Percentiles rank a stretch among this genome's conserved stretches.
Conservation (phyloP, 2,329 filamentous ascomycete genomes). For the Ascocoryne sarcoides region DNA sequence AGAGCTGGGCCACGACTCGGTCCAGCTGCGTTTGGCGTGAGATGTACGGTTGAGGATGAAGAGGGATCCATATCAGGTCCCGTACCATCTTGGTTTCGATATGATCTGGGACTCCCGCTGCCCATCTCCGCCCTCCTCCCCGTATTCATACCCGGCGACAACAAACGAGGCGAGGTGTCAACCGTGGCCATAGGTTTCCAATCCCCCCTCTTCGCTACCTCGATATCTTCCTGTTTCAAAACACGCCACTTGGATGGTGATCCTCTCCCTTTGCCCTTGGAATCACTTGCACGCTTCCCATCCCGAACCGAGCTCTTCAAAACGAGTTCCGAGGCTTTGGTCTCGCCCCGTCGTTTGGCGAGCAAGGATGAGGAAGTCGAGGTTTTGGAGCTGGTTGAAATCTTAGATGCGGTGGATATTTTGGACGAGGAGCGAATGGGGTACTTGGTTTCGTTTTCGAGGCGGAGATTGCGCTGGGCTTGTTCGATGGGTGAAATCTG, state of each 20-base stretch:
- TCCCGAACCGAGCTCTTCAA: conserved; percentile 13
- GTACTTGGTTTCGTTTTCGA: neutral
- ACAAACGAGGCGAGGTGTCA: neutral
- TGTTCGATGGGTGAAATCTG: neutral
- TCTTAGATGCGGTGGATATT: conserved; percentile 8
- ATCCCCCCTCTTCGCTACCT: conserved; percentile 17
- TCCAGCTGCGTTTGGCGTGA: neutral
- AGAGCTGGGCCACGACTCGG: neutral
- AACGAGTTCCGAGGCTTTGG: conserved; percentile 39
- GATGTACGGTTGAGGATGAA: too few species aligned
- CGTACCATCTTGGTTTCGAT: neutral
- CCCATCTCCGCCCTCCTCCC: neutral
- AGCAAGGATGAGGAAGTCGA: conserved; percentile 36
- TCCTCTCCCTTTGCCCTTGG: neutral
- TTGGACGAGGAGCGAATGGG: conserved; percentile 8
- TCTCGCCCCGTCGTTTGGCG: conserved; percentile 42
- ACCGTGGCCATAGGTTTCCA: conserved; percentile 19
- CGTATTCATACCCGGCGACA: neutral
- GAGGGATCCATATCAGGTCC: too few species aligned
- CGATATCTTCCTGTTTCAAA: conserved; percentile 17
- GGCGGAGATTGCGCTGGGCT: neutral
- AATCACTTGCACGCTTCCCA: conserved; percentile 11
- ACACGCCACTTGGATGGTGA: conserved; percentile 20
- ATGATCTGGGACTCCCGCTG: too few species aligned
- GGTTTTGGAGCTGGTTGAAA: conserved; percentile 15